Percentiles rank a stretch among this genome's conserved stretches.
These are phyloP conservation scores for Termitomyces sp. DNA, from an alignment of 768 basidiomycete species.

Conservation along the genomic window DNA sequence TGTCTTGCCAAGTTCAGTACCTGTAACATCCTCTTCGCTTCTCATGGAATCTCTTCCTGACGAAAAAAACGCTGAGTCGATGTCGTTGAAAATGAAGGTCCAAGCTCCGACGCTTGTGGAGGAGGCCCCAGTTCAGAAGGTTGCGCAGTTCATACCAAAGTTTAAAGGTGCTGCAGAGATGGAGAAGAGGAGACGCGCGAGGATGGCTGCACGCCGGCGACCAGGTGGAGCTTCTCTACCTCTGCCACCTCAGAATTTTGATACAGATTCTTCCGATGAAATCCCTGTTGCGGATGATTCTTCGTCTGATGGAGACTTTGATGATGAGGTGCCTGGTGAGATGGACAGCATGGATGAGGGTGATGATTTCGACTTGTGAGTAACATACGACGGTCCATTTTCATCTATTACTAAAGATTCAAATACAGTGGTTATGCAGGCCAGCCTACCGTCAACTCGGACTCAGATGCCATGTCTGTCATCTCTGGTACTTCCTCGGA, in stretches of 20 bases:
- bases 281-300: slow-evolving; percentile 41
- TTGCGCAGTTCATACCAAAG: slow-evolving; percentile 62
- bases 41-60: slow-evolving; percentile 15
- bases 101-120: slow-evolving; percentile 35
- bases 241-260: slow-evolving; percentile 31
- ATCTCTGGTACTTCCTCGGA: slow-evolving; percentile 54
- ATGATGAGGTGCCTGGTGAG: slow-evolving; percentile 36
- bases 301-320: slow-evolving; percentile 47
- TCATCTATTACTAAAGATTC: background rate
- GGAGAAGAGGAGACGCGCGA: slow-evolving; percentile 62
- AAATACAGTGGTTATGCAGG: slow-evolving; percentile 59
- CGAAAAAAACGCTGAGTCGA: slow-evolving; percentile 12
- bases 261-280: slow-evolving; percentile 52
- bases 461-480: slow-evolving; percentile 59
- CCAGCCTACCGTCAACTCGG: slow-evolving; percentile 46
- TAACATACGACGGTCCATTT: background rate
- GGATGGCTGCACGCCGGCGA: slow-evolving; percentile 62
- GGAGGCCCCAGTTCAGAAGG: slow-evolving; percentile 44
- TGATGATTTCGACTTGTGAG: slow-evolving; percentile 81
- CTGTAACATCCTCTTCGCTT: slow-evolving; percentile 20
- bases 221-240: slow-evolving; percentile 29
- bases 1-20: slow-evolving; percentile 23
- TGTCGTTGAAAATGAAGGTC: slow-evolving; percentile 32
- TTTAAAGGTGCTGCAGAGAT: slow-evolving; percentile 86
- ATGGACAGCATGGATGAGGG: slow-evolving; percentile 54